Evolutionary conservation across 345 rosid species (phyloP).

Genomic region (Trapa bicornis): DNA sequence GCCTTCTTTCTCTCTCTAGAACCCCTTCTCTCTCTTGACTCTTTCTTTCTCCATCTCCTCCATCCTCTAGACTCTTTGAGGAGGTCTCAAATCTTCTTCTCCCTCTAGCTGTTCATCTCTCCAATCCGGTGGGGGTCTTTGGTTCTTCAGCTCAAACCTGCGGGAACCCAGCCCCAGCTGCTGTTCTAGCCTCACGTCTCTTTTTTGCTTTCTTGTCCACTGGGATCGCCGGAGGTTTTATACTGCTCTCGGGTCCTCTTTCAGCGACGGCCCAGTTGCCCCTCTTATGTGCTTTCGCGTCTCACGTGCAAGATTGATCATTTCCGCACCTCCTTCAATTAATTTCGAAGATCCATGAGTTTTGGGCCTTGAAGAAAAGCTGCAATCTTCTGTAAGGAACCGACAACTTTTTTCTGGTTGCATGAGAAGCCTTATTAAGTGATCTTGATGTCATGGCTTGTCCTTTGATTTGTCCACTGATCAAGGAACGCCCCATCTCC

Average conservation of each 20-base stretch:
- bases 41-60: neutral
- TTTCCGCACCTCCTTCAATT: neutral
- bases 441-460: neutral
- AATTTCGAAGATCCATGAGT: neutral
- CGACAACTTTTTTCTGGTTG: neutral
- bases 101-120: neutral
- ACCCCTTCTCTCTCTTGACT: neutral
- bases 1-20: constrained; percentile 12
- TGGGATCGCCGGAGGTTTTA: neutral
- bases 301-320: neutral
- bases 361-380: neutral
- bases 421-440: neutral
- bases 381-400: neutral
- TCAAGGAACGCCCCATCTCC: neutral
- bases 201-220: neutral
- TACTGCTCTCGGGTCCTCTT: neutral
- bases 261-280: neutral
- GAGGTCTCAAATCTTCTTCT: neutral
- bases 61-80: neutral
- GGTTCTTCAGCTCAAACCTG: neutral
- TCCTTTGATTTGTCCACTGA: neutral
- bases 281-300: neutral
- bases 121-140: neutral
- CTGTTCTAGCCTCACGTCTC: neutral
- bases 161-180: constrained; percentile 4